Evolutionary conservation across 192 early-diverging fungal genomes (phyloP), one percentile per base, ranked within the genome.

Genomic region (Entophlyctis helioformis): DNA sequence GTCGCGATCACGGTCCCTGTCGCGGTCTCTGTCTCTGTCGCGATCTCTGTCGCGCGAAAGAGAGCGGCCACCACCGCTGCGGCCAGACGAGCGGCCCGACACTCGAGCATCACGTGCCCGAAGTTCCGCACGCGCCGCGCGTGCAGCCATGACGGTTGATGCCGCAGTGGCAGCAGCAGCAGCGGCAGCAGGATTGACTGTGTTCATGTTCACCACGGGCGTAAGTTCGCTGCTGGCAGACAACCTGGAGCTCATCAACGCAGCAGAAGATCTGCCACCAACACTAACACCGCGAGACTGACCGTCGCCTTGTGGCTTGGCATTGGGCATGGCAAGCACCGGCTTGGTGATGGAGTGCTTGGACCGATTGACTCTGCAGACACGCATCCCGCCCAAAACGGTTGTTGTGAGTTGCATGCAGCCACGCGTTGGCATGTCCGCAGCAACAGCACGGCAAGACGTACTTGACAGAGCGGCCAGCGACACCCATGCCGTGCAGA

Each of bases 291-390:
- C 32, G 38, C 36, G 20, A 25, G 36, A 5, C 36, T 47, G 13
- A 39, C 39, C 11, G 18, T 42, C 50, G 19, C 53, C 35, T 37
- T 56, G 52, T 27, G 48, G 66, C 26, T 38, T 53, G 18, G 43
- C 45, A 44, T 77, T 76, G 31, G 56, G 43, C 35, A 56, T 24
- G 40, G 70, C 63, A 6, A 70, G 73, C 42, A 74, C 75, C 20
- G 55, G 46, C 18, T 86, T 86, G 46, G 76, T 83, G 42, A 86
- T 86, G 0, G 82, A 68, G 48, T 83, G 83, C 53, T 84, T 86
- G 12, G 81, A 80, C 46, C 72, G 79, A 39, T 83, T 84, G 7
- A 86, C 81, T 50, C 69, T 75, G 18, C 13, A 15, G 13, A 23
- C n/a, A n/a, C n/a, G n/a, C n/a, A n/a, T n/a, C n/a, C n/a, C n/a